A percentile compares a stretch with the other conserved stretches of the same genome.
Evolutionary conservation across 129 eudicot species (phyloP).

Genomic region (Chrysanthemum makinoi): DNA sequence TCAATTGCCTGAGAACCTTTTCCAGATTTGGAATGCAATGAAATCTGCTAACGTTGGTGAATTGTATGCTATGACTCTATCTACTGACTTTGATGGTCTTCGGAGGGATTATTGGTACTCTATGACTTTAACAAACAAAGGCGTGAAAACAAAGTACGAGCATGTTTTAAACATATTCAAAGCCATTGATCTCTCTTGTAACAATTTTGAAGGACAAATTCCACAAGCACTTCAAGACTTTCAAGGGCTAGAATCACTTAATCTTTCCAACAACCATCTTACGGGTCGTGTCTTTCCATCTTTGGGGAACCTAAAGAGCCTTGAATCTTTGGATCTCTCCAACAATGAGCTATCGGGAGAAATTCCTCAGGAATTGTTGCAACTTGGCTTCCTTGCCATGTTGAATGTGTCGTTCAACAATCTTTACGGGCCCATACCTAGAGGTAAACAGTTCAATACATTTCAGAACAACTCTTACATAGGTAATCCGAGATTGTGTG

Average conservation of each 20-base stretch:
- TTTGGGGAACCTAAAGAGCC: background rate
- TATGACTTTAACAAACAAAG: slow-evolving; percentile 25
- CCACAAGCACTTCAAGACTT: slow-evolving; percentile 23
- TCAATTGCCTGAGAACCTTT: background rate
- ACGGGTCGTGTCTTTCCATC: background rate
- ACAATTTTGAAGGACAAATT: slow-evolving; percentile 28
- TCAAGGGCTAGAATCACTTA: slow-evolving; percentile 20
- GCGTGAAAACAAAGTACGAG: slow-evolving; percentile 2
- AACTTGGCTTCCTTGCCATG: slow-evolving; percentile 11
- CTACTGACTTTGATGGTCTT: background rate
- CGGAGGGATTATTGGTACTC: background rate
- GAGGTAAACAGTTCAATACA: slow-evolving; percentile 8
- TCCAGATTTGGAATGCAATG: slow-evolving; percentile 25
- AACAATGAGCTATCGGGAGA: background rate
- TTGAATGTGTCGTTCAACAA: slow-evolving; percentile 3
- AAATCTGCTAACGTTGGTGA: background rate
- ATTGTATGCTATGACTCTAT: background rate
- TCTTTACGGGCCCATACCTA: background rate
- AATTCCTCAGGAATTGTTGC: slow-evolving; percentile 11
- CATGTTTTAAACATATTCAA: slow-evolving; percentile 1
- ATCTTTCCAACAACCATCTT: slow-evolving; percentile 14
- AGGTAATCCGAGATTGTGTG: slow-evolving; percentile 6
- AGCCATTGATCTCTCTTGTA: slow-evolving; percentile 33
- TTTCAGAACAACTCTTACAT: slow-evolving; percentile 6
- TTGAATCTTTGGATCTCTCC: slow-evolving; percentile 8